phyloP scores from a whole-genome alignment of 1,284 basidiomycete genomes.

The Fomitopsis pinicola region DNA sequence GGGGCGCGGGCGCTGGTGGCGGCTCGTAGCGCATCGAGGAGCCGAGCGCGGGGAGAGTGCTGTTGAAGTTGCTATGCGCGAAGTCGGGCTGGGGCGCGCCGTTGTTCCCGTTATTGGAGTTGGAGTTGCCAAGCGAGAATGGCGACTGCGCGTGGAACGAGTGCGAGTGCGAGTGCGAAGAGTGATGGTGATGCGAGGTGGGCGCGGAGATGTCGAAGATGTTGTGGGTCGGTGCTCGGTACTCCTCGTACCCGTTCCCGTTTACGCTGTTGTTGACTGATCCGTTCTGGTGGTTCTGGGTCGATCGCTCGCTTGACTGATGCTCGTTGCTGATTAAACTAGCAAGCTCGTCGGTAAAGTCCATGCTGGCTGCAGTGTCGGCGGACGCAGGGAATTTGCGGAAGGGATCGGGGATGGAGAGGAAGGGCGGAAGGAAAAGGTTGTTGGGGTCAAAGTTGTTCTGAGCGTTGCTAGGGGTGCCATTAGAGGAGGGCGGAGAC shows the following conservation, averaged over 20 bases:
- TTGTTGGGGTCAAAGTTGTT: slow-evolving; percentile 26
- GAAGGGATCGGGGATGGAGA: slow-evolving; percentile 45
- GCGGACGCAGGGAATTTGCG: slow-evolving; percentile 41
- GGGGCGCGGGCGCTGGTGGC: slow-evolving; percentile 31
- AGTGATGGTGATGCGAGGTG: slow-evolving; percentile 26
- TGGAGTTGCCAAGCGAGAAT: slow-evolving; percentile 16
- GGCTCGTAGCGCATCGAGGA: slow-evolving; percentile 52
- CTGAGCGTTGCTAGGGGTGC: slow-evolving; percentile 27
- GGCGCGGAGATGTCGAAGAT: slow-evolving; percentile 67
- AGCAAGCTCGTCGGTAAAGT: slow-evolving; percentile 62
- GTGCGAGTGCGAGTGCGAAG: slow-evolving; percentile 13
- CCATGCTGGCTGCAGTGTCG: slow-evolving; percentile 34
- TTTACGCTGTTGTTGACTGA: slow-evolving; percentile 7
- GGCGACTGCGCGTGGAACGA: slow-evolving; percentile 17
- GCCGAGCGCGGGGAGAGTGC: slow-evolving; percentile 55
- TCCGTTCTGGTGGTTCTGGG: slow-evolving; percentile 26
- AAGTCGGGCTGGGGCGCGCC: slow-evolving; percentile 19
- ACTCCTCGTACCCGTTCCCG: slow-evolving; percentile 30
- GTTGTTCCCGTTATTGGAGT: slow-evolving; percentile 4
- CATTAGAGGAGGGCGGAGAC: slow-evolving; percentile 33
- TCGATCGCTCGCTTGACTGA: slow-evolving; percentile 30
- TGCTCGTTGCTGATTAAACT: slow-evolving; percentile 45
- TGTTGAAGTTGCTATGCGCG: slow-evolving; percentile 45
- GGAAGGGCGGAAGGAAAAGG: slow-evolving; percentile 40
- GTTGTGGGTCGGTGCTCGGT: slow-evolving; percentile 50